These are phyloP conservation scores for Blastobotrys aristatus DNA, from an alignment of 1,139 yeast species.

Conservation along the genomic window DNA sequence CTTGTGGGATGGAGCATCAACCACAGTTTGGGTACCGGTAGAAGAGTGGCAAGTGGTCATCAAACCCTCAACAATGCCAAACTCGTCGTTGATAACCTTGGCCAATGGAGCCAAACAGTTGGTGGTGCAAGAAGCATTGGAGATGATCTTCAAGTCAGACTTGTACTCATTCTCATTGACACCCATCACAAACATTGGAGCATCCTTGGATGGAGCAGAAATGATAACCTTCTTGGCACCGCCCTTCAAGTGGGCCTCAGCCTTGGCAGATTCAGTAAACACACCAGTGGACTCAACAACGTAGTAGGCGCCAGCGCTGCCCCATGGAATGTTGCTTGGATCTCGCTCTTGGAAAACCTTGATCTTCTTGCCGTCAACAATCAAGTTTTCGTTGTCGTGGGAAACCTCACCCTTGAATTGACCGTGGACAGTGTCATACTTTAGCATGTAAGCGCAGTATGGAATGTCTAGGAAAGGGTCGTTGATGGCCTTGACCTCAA, in stretches of 20 bases:
- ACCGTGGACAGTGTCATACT: slow-evolving; percentile 86
- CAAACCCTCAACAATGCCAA: slow-evolving; percentile 80
- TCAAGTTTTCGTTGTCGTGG: slow-evolving; percentile 49
- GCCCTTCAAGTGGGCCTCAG: slow-evolving; percentile 72
- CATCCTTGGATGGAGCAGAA: slow-evolving; percentile 84
- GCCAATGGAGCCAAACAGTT: slow-evolving; percentile 88
- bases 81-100: slow-evolving; percentile 72
- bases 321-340: slow-evolving; percentile 82
- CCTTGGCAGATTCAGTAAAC: slow-evolving; percentile 74
- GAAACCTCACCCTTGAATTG: slow-evolving; percentile 63
- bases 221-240: slow-evolving; percentile 89
- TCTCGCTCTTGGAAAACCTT: slow-evolving; percentile 70
- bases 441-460: slow-evolving; percentile 84
- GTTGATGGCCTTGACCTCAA: slow-evolving; percentile 73
- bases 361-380: slow-evolving; percentile 66
- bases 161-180: slow-evolving; percentile 73
- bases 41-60: slow-evolving; percentile 90
- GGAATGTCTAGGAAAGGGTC: slow-evolving; percentile 81
- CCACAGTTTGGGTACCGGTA: slow-evolving; percentile 89
- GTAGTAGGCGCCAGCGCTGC: slow-evolving; percentile 66
- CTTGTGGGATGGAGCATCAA: slow-evolving; percentile 88
- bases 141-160: slow-evolving; percentile 63
- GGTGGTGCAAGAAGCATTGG: slow-evolving; percentile 89
- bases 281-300: slow-evolving; percentile 89
- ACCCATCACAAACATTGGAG: slow-evolving; percentile 86